A percentile compares a stretch with the other conserved stretches of the same genome.
These are phyloP conservation scores for Mycosphaerella sp. DNA, from an alignment of 2,329 filamentous ascomycete genomes.

Conservation along the genomic window DNA sequence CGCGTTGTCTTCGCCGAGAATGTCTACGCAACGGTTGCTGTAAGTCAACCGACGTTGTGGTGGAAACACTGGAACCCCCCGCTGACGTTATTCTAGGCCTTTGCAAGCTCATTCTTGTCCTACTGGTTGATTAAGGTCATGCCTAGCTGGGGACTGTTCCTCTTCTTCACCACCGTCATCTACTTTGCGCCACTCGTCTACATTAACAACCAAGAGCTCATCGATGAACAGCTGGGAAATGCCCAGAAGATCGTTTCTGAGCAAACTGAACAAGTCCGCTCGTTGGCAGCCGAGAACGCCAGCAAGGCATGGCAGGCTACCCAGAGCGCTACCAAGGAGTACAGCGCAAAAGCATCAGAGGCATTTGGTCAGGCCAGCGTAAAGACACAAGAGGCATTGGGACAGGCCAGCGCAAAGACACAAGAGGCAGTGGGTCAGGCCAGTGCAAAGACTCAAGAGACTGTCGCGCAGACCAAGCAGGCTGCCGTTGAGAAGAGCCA, in stretches of 20 bases:
- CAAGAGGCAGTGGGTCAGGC: conserved; percentile 56
- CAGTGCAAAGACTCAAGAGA: conserved; percentile 54
- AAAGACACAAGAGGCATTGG: conserved; percentile 51
- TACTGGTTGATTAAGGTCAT: conserved; percentile 62
- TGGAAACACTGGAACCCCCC: neutral
- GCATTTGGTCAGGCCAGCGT: conserved; percentile 52
- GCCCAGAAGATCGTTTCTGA: conserved; percentile 49
- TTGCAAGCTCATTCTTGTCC: conserved; percentile 52
- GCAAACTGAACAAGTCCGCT: conserved; percentile 55
- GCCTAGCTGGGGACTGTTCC: conserved; percentile 58
- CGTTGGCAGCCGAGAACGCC: conserved; percentile 55
- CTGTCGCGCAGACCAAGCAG: conserved; percentile 40
- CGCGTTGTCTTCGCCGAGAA: conserved; percentile 62
- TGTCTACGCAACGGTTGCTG: conserved; percentile 53
- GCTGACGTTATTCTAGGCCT: conserved; percentile 44
- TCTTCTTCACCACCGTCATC: conserved; percentile 51
- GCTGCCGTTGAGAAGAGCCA: conserved; percentile 34
- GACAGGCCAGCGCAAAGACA: conserved; percentile 52
- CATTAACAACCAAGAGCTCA: conserved; percentile 59
- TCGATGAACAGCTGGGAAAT: conserved; percentile 55
- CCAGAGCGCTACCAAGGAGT: conserved; percentile 55
- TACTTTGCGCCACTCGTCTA: conserved; percentile 59
- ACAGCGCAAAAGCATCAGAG: conserved; percentile 55
- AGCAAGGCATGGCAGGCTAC: conserved; percentile 52
- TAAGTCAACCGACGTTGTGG: conserved; percentile 37